These are phyloP conservation scores for Taiwanofungus camphoratus DNA, from an alignment of 1,284 basidiomycete genomes.

Conservation along the genomic window DNA sequence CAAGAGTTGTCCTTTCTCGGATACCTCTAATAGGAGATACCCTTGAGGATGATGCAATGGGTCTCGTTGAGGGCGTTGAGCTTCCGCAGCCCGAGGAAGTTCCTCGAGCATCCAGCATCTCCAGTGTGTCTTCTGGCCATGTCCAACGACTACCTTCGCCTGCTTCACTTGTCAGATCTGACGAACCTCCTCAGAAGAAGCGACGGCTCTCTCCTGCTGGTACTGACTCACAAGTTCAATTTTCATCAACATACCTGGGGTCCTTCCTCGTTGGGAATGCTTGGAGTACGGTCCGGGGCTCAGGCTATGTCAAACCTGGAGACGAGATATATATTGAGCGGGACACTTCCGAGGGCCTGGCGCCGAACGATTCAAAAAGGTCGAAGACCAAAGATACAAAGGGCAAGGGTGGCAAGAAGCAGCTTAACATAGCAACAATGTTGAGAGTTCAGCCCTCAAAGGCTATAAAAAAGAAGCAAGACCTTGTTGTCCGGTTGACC, in stretches of 20 bases:
- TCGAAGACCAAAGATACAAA: conserved; percentile 22
- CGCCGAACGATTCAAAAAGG: conserved; percentile 15
- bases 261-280: conserved; percentile 70
- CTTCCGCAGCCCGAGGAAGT: conserved; percentile 17
- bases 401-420: conserved; percentile 47
- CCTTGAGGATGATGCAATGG: conserved; percentile 17
- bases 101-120: conserved; percentile 38
- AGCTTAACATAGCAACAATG: conserved; percentile 61
- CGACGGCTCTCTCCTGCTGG: conserved; percentile 32
- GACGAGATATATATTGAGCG: conserved; percentile 57
- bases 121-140: conserved; percentile 29
- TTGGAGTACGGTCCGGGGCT: conserved; percentile 74
- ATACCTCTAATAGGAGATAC: neutral
- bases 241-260: conserved; percentile 47
- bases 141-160: conserved; percentile 26
- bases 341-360: conserved; percentile 38
- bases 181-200: conserved; percentile 38
- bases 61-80: conserved; percentile 49
- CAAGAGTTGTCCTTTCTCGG: neutral
- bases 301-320: conserved; percentile 59
- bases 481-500: conserved; percentile 63
- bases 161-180: conserved; percentile 8
- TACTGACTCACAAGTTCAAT: neutral
- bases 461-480: conserved; percentile 46
- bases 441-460: conserved; percentile 50